Evolutionary conservation across 768 basidiomycete genomes (phyloP), one percentile per base, ranked within the genome.

Genomic region (Serendipita sp.): DNA sequence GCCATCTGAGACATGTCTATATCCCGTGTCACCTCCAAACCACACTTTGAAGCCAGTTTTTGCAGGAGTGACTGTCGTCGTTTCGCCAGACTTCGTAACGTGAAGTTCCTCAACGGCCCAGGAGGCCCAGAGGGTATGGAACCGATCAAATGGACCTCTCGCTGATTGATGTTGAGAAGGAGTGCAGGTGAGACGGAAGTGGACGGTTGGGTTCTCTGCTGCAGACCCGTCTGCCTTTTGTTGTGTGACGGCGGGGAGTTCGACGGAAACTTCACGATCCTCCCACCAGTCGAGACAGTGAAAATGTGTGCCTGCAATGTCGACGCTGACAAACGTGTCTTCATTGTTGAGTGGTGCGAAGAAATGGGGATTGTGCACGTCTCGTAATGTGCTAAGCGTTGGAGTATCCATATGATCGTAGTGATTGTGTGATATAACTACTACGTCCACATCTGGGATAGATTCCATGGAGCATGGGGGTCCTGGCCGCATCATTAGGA

Each of bases 21-120:
- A 82, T 7, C 81, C 86, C 1, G 86, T 89, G 71, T 88, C 87
- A 11, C 88, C 88, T 3, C 76, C 85, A 70, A 89, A 88, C 69
- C 75, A 85, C 16, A 82, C 72, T 63, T 41, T 41, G 38, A 41
- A 41, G 5, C 38, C 38, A 41, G 38, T 41, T 1, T 4, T 41
- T 2, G 38, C 13, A 5, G 38, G 24, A 1, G 24, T 73, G 75
- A 63, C 71, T 72, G 11, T 73, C 70, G 3, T 24, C 24, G 24
- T 24, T 24, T 24, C 24, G 24, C 24, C 24, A 24, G 24, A 24
- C 24, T 24, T 24, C 24, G 71, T 71, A 30, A 83, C 79, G 70
- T 70, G 76, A 46, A 74, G 68, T 69, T 81, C 77, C 68, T 83
- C 79, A 24, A 87, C 72, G 45, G 76, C 80, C 86, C 86, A 88